phyloP scores from a whole-genome alignment of 208 protist genomes.

The Trypanosoma rangeli region DNA sequence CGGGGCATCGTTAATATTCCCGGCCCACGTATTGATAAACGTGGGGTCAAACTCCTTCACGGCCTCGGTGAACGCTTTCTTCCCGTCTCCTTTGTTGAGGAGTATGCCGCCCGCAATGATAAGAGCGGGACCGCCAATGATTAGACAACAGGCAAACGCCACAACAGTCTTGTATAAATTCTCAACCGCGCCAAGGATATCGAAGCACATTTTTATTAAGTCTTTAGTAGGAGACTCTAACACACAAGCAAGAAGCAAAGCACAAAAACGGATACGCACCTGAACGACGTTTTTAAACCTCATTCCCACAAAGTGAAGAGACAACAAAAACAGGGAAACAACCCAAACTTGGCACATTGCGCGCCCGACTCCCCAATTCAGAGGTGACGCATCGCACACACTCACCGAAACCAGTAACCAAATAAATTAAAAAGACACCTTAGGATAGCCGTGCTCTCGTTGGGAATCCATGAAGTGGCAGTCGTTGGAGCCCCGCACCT shows the following conservation, averaged over 20 bases:
- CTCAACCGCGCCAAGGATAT: slow-evolving; percentile 20
- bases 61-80: slow-evolving; percentile 11
- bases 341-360: too few species aligned
- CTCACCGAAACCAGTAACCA: too few species aligned
- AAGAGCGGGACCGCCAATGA: slow-evolving; percentile 23
- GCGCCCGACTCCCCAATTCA: too few species aligned
- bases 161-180: slow-evolving; percentile 19
- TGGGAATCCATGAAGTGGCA: too few species aligned
- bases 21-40: slow-evolving; percentile 18
- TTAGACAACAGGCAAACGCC: slow-evolving; percentile 16
- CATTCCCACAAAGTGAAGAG: too few species aligned
- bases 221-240: not conserved
- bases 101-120: slow-evolving; percentile 17
- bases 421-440: too few species aligned
- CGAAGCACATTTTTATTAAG: not conserved
- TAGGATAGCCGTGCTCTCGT: too few species aligned
- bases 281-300: too few species aligned
- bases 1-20: slow-evolving; percentile 10
- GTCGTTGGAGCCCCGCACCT: too few species aligned
- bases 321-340: too few species aligned
- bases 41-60: slow-evolving; percentile 23
- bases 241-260: slow-evolving; percentile 1
- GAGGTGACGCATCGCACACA: too few species aligned
- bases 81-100: not conserved
- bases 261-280: not conserved